Conservation (phyloP, 2,329 filamentous ascomycete species). For the Dendryphion nanum region DNA sequence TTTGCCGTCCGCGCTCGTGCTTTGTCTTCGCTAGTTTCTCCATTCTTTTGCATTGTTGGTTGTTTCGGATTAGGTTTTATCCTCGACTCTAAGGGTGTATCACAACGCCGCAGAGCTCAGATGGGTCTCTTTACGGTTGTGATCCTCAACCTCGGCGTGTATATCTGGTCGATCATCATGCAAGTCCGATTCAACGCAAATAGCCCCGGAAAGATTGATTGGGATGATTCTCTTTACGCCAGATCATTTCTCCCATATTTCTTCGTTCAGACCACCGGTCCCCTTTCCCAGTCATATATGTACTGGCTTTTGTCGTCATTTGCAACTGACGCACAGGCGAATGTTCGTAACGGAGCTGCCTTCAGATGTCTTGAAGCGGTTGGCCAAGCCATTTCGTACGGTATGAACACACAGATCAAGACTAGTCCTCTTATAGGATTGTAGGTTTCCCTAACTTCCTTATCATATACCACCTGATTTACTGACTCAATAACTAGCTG, state of each 20-base stretch:
- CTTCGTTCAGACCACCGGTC: slow-evolving; percentile 47
- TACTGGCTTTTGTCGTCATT: slow-evolving; percentile 32
- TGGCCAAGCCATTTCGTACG: slow-evolving; percentile 28
- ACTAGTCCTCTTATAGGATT: slow-evolving; percentile 26
- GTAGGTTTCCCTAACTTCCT: background rate
- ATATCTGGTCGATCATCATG: slow-evolving; percentile 53
- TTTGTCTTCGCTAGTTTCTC: slow-evolving; percentile 47
- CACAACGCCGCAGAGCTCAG: slow-evolving; percentile 53
- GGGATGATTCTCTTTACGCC: slow-evolving; percentile 45
- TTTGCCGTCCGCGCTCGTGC: slow-evolving; percentile 47
- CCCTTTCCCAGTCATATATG: slow-evolving; percentile 30
- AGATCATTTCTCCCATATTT: slow-evolving; percentile 49
- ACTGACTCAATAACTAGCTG: slow-evolving; percentile 9
- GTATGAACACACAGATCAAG: slow-evolving; percentile 30
- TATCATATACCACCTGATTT: background rate
- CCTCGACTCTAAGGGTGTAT: slow-evolving; percentile 63
- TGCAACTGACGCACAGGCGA: slow-evolving; percentile 25
- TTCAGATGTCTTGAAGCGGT: slow-evolving; percentile 24
- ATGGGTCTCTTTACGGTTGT: slow-evolving; percentile 47
- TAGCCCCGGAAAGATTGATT: slow-evolving; percentile 47
- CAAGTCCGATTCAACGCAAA: slow-evolving; percentile 41
- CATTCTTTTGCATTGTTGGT: slow-evolving; percentile 52
- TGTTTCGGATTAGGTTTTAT: slow-evolving; percentile 55
- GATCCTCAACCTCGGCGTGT: slow-evolving; percentile 49
- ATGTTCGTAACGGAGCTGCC: slow-evolving; percentile 22